Percentiles rank a stretch among this genome's conserved stretches.
Conservation (phyloP, 1,284 basidiomycete genomes). For the Apiotrichum brassicae region DNA sequence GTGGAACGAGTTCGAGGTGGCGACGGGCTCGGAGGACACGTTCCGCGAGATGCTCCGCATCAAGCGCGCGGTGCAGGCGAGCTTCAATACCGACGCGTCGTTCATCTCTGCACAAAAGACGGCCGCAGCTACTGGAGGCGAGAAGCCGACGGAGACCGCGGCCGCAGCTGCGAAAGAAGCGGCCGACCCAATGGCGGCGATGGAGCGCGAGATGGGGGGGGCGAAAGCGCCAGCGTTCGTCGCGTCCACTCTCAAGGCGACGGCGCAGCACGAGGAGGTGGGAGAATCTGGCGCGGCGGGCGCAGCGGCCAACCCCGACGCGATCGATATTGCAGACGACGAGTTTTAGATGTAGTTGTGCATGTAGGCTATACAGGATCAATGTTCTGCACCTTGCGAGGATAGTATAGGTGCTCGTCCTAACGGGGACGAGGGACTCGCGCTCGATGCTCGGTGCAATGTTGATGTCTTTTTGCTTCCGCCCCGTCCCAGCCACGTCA, state of each 20-base stretch:
- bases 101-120: constrained; percentile 80
- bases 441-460: too few relatives aligned
- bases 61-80: constrained; percentile 94
- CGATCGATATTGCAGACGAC: constrained; percentile 44
- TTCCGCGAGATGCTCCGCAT: constrained; percentile 98
- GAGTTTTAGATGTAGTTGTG: constrained; percentile 29
- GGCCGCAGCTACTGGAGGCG: constrained; percentile 51
- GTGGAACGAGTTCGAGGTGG: constrained; percentile 95
- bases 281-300: constrained; percentile 15
- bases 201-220: constrained; percentile 56
- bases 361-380: too few relatives aligned
- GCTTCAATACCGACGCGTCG: constrained; percentile 88
- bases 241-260: constrained; percentile 50
- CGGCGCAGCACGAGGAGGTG: constrained; percentile 26
- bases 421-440: too few relatives aligned
- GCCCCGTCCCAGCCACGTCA: background rate
- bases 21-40: constrained; percentile 95
- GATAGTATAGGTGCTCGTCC: too few relatives aligned
- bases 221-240: constrained; percentile 56
- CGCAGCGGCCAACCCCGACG: constrained; percentile 41
- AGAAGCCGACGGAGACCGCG: constrained; percentile 34
- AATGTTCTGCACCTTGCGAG: too few relatives aligned
- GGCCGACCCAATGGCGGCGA: constrained; percentile 54
- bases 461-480: too few relatives aligned
- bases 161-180: constrained; percentile 45